Percentiles rank a stretch among this genome's conserved stretches.
Conservation (phyloP, 1,284 basidiomycete species). For the Heterobasidion occidentale region DNA sequence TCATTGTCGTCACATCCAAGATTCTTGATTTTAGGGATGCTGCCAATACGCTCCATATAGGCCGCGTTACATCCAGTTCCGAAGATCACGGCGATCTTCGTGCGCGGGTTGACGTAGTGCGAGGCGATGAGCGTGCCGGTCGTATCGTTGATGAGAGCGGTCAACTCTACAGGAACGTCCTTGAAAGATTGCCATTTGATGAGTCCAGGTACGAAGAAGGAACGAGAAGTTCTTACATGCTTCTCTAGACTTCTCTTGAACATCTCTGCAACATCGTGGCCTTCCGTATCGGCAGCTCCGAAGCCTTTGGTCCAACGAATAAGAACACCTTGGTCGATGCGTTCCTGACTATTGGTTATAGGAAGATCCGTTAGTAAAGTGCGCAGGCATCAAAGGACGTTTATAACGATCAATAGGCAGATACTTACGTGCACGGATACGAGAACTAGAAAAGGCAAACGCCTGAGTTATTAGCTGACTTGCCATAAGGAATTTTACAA, state of each 20-base stretch:
- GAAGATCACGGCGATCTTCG: conserved; percentile 94
- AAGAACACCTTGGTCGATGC: conserved; percentile 91
- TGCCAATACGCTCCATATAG: conserved; percentile 83
- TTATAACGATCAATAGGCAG: background rate
- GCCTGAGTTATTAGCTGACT: conserved; percentile 9
- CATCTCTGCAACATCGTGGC: conserved; percentile 88
- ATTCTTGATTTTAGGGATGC: conserved; percentile 73
- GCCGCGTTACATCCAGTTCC: conserved; percentile 99
- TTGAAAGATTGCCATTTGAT: conserved; percentile 17
- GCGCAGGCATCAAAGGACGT: conserved; percentile 9
- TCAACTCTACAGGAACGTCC: conserved; percentile 70
- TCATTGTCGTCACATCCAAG: conserved; percentile 63
- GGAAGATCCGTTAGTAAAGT: background rate
- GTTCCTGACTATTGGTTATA: conserved; percentile 56
- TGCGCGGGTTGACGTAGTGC: conserved; percentile 87
- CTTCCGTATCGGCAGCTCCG: conserved; percentile 88
- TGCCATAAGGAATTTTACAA: background rate
- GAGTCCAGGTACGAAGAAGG: background rate
- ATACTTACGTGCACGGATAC: conserved; percentile 80
- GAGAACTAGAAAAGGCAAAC: conserved; percentile 58
- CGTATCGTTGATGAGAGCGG: conserved; percentile 93
- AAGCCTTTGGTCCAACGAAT: conserved; percentile 99
- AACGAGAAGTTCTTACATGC: conserved; percentile 38
- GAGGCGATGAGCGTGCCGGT: conserved; percentile 97
- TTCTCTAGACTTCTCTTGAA: conserved; percentile 78